A percentile compares a stretch with the other conserved stretches of the same genome.
phyloP scores from a whole-genome alignment of 2,329 filamentous ascomycete genomes.

The Penicillium griseofulvum region DNA sequence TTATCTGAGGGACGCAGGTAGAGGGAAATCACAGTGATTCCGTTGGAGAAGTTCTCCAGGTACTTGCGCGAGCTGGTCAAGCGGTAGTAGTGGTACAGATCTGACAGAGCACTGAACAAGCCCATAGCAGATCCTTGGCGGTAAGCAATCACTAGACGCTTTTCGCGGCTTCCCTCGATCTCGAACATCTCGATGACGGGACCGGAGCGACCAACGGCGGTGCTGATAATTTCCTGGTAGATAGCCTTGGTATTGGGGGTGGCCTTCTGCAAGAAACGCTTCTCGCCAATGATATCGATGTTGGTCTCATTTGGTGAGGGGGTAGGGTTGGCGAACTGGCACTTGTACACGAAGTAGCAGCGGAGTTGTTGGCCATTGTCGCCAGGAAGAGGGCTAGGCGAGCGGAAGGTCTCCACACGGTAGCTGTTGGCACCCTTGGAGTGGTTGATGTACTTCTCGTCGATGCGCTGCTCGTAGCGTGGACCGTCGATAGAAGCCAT shows the following conservation, averaged over 20 bases:
- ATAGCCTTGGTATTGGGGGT: constrained; percentile 93
- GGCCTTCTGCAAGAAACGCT: constrained; percentile 91
- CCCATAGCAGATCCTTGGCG: constrained; percentile 88
- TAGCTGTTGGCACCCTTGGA: constrained; percentile 70
- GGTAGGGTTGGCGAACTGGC: constrained; percentile 76
- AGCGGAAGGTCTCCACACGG: constrained; percentile 96
- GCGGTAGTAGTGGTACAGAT: constrained; percentile 98
- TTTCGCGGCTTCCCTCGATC: constrained; percentile 85
- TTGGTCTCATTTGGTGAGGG: constrained; percentile 76
- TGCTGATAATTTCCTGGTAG: constrained; percentile 89
- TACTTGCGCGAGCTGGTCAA: constrained; percentile 96
- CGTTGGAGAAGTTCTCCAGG: constrained; percentile 97
- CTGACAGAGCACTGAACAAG: constrained; percentile 90
- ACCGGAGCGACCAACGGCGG: constrained; percentile 78
- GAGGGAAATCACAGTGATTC: constrained; percentile 93
- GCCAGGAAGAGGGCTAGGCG: constrained; percentile 73
- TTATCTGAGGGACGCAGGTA: constrained; percentile 76
- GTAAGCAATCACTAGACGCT: constrained; percentile 91
- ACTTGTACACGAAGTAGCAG: constrained; percentile 99
- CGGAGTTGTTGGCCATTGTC: constrained; percentile 78
- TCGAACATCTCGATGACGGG: constrained; percentile 98
- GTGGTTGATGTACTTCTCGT: constrained; percentile 90
- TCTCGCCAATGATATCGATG: constrained; percentile 87
- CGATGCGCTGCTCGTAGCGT: constrained; percentile 89
- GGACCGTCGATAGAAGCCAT: constrained; percentile 73